These are phyloP conservation scores for Bocquillonia castaneifolia DNA, from an alignment of 441 rosid genomes.

Conservation along the genomic window DNA sequence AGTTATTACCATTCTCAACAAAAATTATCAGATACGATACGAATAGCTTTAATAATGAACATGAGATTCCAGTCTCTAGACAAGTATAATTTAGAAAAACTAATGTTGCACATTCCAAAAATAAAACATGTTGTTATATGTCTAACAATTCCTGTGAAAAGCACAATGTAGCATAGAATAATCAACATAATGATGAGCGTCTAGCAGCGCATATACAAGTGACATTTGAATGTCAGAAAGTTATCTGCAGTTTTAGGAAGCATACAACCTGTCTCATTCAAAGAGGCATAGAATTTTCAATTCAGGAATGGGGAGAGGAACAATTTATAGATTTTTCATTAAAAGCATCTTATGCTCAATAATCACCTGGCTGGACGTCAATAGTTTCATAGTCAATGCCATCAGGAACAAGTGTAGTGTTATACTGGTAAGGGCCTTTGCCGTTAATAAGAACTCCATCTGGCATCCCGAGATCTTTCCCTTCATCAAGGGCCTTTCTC, in stretches of 20 bases:
- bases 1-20: not conserved
- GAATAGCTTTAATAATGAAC: not conserved
- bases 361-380: conserved; percentile 82
- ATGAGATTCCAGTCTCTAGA: not conserved
- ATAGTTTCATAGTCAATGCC: conserved; percentile 67
- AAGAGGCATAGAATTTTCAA: not conserved
- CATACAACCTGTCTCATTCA: not conserved
- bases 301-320: too few species aligned
- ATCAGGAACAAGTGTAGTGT: conserved; percentile 69
- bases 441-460: conserved; percentile 95
- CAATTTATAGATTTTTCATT: not conserved
- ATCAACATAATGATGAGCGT: not conserved
- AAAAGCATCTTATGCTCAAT: not conserved
- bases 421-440: conserved; percentile 89
- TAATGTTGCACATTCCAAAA: not conserved
- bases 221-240: not conserved
- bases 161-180: not conserved
- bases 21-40: conserved; percentile 2
- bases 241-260: not conserved
- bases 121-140: not conserved
- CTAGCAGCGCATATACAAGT: not conserved
- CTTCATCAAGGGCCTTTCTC: conserved; percentile 76
- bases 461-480: conserved; percentile 86
- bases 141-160: not conserved
- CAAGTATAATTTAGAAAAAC: not conserved